Base-by-base conservation (phyloP, 108 stramenopile genomes). In the Pseudonitzschia multistriata region DNA sequence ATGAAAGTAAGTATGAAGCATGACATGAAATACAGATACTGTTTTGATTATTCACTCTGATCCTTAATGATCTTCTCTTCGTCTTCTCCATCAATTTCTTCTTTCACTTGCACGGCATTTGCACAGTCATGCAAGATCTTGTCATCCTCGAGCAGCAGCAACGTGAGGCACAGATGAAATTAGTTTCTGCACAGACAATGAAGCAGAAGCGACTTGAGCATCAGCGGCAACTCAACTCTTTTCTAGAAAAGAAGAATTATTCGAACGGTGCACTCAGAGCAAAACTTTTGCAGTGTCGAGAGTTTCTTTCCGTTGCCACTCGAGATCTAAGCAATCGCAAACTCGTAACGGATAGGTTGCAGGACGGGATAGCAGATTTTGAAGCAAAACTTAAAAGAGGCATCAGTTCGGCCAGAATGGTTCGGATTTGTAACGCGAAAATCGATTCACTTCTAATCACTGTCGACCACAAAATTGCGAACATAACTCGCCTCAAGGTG, bases 101-200 rank as follows among this genome's bases (percentile, higher is more conserved):
- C 42, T 3, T 45, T 13, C 15, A 53, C n/a, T 14, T 19, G 19
- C 47, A 48, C 24, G 13, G 22, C 8, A 55, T 40, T 6, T 61
- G 36, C 49, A 30, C 36, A 90, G 89, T 93, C 30, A 78, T 88
- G 56, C 77, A 85, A 30, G 90, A 94, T 79, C 85, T 94, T 29
- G 82, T 72, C 15, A 81, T 91, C 35, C 85, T 94, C 15, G 89
- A 90, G 49, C 83, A 87, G 48, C 93, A 94, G 66, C 93, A 90
- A 65, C 82, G 66, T n/a, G 93, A 94, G 15, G 86, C 90, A 17
- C 74, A 85, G 55, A 87, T 81, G 21, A 81, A 83, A 72, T 83
- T 94, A 60, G 78, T 66, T 15, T 74, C 71, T 17, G 82, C 83
- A 21, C 78, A 83, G 35, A 63, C 79, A 48, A 70, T 68, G 33